phyloP scores from a whole-genome alignment of 2,329 filamentous ascomycete genomes.

The Aspergillus floridensis region DNA sequence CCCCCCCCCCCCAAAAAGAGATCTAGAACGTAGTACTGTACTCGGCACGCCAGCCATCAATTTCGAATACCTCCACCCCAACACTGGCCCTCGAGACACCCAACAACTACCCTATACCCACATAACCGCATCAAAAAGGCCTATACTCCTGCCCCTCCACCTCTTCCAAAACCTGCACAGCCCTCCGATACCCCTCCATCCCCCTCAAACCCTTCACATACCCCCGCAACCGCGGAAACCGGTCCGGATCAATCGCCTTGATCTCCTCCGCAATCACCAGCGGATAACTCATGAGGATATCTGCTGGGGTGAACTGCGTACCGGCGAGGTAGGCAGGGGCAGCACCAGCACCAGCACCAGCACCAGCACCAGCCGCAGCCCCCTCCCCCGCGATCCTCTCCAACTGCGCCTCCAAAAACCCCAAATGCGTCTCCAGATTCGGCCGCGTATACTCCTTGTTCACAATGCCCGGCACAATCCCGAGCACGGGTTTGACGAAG shows the following conservation, averaged over 20 bases:
- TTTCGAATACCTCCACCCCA: no score
- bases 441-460: constrained; percentile 39
- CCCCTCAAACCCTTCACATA: constrained; percentile 38
- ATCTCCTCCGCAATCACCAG: constrained; percentile 31
- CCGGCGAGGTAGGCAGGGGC: constrained; percentile 40
- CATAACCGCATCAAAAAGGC: neutral
- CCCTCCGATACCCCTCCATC: constrained; percentile 39
- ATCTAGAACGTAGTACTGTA: no score
- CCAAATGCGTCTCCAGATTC: constrained; percentile 43
- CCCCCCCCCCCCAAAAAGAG: no score
- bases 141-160: constrained; percentile 30
- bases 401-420: constrained; percentile 46
- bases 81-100: no score
- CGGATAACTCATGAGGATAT: constrained; percentile 50
- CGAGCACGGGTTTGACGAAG: constrained; percentile 65
- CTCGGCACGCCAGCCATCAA: no score
- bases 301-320: constrained; percentile 43
- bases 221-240: constrained; percentile 38
- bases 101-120: no score
- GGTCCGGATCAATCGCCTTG: constrained; percentile 31
- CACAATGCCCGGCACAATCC: constrained; percentile 50
- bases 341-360: no score
- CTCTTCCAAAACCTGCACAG: constrained; percentile 41
- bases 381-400: constrained; percentile 40
- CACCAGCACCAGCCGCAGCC: neutral